Evolutionary conservation across 1,284 basidiomycete genomes (phyloP), one percentile per base, ranked within the genome.

Genomic region (Microbotryum saponariae): DNA sequence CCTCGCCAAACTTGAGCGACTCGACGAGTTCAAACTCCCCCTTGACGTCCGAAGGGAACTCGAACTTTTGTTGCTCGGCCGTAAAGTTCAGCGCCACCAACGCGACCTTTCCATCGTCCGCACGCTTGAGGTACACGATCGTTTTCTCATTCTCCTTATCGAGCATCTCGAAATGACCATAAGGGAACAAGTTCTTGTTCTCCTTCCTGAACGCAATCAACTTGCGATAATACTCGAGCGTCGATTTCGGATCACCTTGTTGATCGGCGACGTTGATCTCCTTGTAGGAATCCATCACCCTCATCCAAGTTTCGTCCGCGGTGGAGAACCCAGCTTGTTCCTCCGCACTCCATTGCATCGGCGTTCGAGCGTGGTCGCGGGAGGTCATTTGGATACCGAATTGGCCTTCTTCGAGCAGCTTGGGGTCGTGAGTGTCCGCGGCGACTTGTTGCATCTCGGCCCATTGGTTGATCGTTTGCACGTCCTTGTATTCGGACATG

Each of bases 351-450:
- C 87, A 89, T 82, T 87, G 66, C 76, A 87, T 81, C 1, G 85
- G 85, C 2, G 82, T 81, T 0, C 87, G 79, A 3, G 83, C 80
- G 73, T 89, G 84, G 73, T 89, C 87, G 29, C 87, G 78, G 0
- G 84, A 84, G 61, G 86, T 84, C 64, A 78, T 79, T 71, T 82
- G 80, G 66, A 86, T 80, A 10, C 76, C 77, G 33, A 82, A 80
- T 44, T 83, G 69, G 0, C 85, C 72, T 68, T 46, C 52, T 25
- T 85, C 83, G 7, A 77, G 76, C 81, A 85, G 84, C 54, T 84
- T 81, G 4, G 81, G 77, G 9, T 82, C 12, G 76, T 75, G 76
- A 62, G 51, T 75, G 73, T 55, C 72, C 72, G 58, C 73, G 73
- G 44, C 82, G 75, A 62, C 79, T 73, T 51, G 72, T 73, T 47